These are phyloP conservation scores for Barnettozyma wickerhamii DNA, from an alignment of 805 yeast species.

Conservation along the genomic window DNA sequence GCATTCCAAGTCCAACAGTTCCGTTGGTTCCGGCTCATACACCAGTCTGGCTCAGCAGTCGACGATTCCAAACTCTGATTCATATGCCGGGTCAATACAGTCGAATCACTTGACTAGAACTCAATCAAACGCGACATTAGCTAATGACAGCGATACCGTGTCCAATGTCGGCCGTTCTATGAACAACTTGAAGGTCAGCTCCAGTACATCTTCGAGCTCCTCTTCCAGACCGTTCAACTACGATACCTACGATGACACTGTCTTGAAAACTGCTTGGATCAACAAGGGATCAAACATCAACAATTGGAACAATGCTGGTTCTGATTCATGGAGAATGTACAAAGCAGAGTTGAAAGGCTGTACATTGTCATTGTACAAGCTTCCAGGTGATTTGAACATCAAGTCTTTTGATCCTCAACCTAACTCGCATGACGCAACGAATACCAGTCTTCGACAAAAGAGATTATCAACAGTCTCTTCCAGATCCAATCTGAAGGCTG, in stretches of 20 bases:
- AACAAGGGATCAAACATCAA: slow-evolving; percentile 40
- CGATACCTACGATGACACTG: slow-evolving; percentile 34
- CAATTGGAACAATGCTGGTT: slow-evolving; percentile 18
- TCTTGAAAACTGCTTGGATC: slow-evolving; percentile 56
- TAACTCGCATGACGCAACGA: slow-evolving; percentile 5
- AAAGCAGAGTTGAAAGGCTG: slow-evolving; percentile 73
- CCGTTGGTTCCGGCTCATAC: not conserved
- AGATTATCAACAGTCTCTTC: slow-evolving; percentile 23
- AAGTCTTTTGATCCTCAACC: slow-evolving; percentile 34
- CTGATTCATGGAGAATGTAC: slow-evolving; percentile 38
- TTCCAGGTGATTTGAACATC: slow-evolving; percentile 44
- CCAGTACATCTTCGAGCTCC: slow-evolving; percentile 8
- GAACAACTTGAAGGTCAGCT: not conserved
- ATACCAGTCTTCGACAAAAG: slow-evolving; percentile 22
- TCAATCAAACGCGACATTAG: slow-evolving; percentile 7
- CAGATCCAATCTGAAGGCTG: slow-evolving; percentile 15
- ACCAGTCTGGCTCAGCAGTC: not conserved
- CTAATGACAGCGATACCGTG: slow-evolving; percentile 3
- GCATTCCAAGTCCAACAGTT: slow-evolving; percentile 1
- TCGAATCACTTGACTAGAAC: slow-evolving; percentile 3
- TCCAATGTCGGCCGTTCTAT: not conserved
- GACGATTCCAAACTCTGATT: slow-evolving; percentile 6
- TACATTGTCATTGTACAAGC: slow-evolving; percentile 54
- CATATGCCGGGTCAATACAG: slow-evolving; percentile 2
- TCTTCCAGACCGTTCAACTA: slow-evolving; percentile 20